Evolutionary conservation across 192 early-diverging fungal species (phyloP), one percentile per base, ranked within the genome.

Genomic region (Diversispora epigaea): DNA sequence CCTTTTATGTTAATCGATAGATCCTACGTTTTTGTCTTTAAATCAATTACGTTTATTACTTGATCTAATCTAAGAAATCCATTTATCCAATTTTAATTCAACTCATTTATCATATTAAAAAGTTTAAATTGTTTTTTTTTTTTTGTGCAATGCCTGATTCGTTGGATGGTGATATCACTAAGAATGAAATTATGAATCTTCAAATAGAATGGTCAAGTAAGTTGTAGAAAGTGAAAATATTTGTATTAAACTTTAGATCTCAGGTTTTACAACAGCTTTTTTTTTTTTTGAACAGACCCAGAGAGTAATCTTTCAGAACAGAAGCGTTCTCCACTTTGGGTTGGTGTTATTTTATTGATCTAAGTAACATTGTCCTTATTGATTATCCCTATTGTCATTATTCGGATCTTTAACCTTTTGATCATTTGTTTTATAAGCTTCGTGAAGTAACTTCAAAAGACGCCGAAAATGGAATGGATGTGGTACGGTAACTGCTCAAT

Each of bases 381-480:
- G 14, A 47, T 46, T 47, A 10, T 1, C 22, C 15, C 52, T 22
- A 52, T 69, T 25, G 5, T 43, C n/a, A 63, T 3, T 15, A 4
- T 15, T 63, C 15, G 41, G 11, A 10, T 62, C 4, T 62, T 21
- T 19, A 43, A 32, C 15, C 32, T 63, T 43, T 41, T 63, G 22
- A 43, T 22, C 6, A 10, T 62, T 41, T 21, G 32, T 62, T 22
- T 21, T 14, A 32, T 40, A 52, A 69, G 68, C 22, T 69, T 8
- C 68, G 68, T 61, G 52, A 77, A 40, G 72, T 82, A 3, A 82
- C 81, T 10, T 40, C 73, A 1, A 52, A 75, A 46, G 79, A 77
- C 60, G 77, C 52, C 32, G 60, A 73, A 22, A 70, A 71, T 22
- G 81, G 81, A n/a, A 62, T 76, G 6, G 81, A 82, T 76, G 77